These are phyloP conservation scores for Jaapia argillacea DNA, from an alignment of 768 basidiomycete genomes.

Conservation along the genomic window DNA sequence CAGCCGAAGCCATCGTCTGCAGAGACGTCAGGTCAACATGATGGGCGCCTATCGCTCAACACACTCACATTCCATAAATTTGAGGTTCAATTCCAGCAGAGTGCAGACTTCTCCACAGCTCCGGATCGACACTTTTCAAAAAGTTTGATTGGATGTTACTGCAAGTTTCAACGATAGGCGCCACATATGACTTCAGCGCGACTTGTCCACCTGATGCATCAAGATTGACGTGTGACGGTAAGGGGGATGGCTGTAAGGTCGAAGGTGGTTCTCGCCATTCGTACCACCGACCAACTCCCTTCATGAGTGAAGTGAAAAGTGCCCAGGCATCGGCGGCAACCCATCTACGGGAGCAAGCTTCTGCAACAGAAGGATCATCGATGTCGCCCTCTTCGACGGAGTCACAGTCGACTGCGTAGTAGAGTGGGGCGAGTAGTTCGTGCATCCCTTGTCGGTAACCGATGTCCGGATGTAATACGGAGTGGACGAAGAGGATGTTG, in stretches of 20 bases:
- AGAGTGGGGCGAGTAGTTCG: constrained; percentile 84
- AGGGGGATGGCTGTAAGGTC: constrained; percentile 18
- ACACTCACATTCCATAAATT: constrained; percentile 85
- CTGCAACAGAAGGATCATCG: constrained; percentile 31
- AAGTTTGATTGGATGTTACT: constrained; percentile 67
- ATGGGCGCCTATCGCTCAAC: not conserved
- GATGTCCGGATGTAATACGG: constrained; percentile 65
- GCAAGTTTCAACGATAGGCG: constrained; percentile 82
- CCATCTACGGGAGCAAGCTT: constrained; percentile 58
- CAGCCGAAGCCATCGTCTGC: constrained; percentile 86
- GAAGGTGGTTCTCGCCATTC: constrained; percentile 28
- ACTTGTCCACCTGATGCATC: constrained; percentile 32
- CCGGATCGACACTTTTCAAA: constrained; percentile 71
- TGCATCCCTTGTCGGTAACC: constrained; percentile 99
- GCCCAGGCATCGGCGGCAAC: constrained; percentile 84
- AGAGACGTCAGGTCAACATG: constrained; percentile 7
- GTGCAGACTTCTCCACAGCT: constrained; percentile 67
- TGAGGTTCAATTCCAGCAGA: constrained; percentile 87
- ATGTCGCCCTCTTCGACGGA: constrained; percentile 31
- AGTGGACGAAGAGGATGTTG: constrained; percentile 81
- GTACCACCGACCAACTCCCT: constrained; percentile 66
- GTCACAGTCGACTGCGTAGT: constrained; percentile 78
- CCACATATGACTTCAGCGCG: constrained; percentile 54
- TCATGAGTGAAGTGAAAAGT: constrained; percentile 77
- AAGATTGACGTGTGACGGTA: constrained; percentile 36